phyloP scores from a whole-genome alignment of 768 basidiomycete species.

The Russula sp. region DNA sequence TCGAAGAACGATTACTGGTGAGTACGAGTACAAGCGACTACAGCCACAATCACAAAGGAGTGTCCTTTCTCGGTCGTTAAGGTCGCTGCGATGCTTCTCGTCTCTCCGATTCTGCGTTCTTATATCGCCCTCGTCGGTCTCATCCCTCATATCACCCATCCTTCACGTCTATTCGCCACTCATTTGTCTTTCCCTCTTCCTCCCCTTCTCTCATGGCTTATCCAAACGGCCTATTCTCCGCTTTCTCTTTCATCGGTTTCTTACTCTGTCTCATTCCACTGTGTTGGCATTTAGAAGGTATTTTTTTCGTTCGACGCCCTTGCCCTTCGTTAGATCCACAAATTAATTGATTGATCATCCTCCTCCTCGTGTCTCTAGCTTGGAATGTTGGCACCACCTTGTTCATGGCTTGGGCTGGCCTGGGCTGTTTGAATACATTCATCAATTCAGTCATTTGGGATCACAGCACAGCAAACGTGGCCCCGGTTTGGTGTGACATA shows the following conservation, averaged over 20 bases:
- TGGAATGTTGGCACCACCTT: constrained; percentile 70
- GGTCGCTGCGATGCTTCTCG: neutral
- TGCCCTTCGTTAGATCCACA: neutral
- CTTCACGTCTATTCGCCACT: neutral
- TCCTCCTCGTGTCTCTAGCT: constrained; percentile 36
- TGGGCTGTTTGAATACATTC: constrained; percentile 56
- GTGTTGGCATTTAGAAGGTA: constrained; percentile 54
- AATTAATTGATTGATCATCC: neutral
- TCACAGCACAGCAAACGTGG: constrained; percentile 47
- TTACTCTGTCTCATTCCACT: constrained; percentile 51
- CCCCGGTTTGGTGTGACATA: constrained; percentile 57
- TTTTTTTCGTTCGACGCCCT: neutral
- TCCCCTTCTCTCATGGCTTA: neutral
- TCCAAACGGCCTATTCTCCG: constrained; percentile 34
- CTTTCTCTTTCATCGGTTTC: constrained; percentile 46
- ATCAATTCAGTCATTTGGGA: constrained; percentile 73
- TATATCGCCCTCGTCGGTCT: constrained; percentile 10
- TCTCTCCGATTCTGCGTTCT: neutral
- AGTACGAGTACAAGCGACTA: too few relatives aligned
- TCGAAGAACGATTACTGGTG: neutral
- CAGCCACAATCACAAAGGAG: constrained; percentile 13
- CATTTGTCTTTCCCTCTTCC: constrained; percentile 1
- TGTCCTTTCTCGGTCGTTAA: neutral
- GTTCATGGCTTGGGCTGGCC: constrained; percentile 64
- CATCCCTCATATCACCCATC: neutral